Conservation (phyloP, 345 rosid genomes). For the Ailanthus altissimus region DNA sequence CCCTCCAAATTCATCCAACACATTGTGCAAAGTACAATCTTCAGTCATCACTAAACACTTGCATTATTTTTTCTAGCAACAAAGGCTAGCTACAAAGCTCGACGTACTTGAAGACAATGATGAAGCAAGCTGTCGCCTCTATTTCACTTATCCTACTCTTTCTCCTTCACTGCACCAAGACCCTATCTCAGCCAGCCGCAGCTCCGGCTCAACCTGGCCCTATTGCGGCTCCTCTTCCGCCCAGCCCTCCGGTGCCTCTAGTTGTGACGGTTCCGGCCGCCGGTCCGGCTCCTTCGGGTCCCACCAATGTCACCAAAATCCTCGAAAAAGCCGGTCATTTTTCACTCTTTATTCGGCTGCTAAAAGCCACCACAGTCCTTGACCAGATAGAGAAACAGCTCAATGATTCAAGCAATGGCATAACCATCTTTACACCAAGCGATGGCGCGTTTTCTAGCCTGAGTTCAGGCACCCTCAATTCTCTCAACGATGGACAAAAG, state of each 20-base stretch:
- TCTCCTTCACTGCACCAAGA: conserved; percentile 22
- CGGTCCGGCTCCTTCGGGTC: conserved; percentile 26
- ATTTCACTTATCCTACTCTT: conserved; percentile 26
- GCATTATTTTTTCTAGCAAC: not conserved
- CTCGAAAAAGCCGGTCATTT: conserved; percentile 38
- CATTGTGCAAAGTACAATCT: not conserved
- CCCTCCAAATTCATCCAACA: conserved; percentile 12
- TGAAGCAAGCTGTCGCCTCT: not conserved
- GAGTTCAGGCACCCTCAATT: conserved; percentile 36
- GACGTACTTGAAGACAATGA: not conserved
- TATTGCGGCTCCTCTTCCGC: not conserved
- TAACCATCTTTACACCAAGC: conserved; percentile 39
- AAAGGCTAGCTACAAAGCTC: not conserved
- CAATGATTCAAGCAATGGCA: conserved; percentile 37
- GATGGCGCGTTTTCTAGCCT: conserved; percentile 40
- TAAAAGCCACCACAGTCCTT: conserved; percentile 30
- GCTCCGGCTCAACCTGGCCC: conserved; percentile 18
- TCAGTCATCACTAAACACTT: not conserved
- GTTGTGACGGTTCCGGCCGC: not conserved
- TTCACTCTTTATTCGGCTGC: conserved; percentile 29
- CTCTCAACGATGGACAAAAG: conserved; percentile 32
- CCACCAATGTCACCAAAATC: conserved; percentile 29
- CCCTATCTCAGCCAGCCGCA: conserved; percentile 27
- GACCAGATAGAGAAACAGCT: conserved; percentile 34
- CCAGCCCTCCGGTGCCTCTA: conserved; percentile 4